Base-by-base conservation (phyloP, 805 yeast genomes). In the Saturnispora silvae region DNA sequence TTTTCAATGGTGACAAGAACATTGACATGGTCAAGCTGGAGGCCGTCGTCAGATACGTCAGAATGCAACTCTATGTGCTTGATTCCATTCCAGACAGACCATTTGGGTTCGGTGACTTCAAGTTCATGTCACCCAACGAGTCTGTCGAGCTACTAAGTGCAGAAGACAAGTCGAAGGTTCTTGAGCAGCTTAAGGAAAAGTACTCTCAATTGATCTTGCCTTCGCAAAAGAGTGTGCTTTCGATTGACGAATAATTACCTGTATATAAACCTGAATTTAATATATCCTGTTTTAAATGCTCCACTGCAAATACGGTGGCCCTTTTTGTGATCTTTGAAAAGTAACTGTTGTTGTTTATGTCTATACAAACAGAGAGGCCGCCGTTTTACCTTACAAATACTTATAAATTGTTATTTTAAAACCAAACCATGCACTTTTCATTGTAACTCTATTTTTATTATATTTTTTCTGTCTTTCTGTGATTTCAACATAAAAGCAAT, bases 61-160 rank as follows among this genome's bases (percentile, higher is more conserved):
- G 96, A 56, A 79, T 83, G 48, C 95, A 92, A 55, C 63, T 92
- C 35, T 92, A 87, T 53, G 89, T 92, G 13, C 64, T 92, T 51
- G 81, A 81, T 54, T 77, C 78, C 55, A 74, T 85, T 68, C 72
- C 85, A 23, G 98, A 92, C 57, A 70, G 94, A 48, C 95, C 89
- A 47, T 89, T 92, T 64, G 96, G 94, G 1, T 75, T 82, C 47
- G 98, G 98, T 23, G 75, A 77, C 49, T 86, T 87, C 58, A 69
- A 68, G 39, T 92, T 92, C 60, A 81, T 84, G 28, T 75, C 87
- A 9, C 94, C 96, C 10, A 74, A 79, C 54, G 76, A 77, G 53
- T 70, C 78, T 4, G 94, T 89, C 34, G 75, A 70, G 46, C 81
- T 80, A 16, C 65, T 86, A 47, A 74, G 85, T 1, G 59, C 62